A percentile compares a stretch with the other conserved stretches of the same genome.
Evolutionary conservation across 306 rosid genomes (phyloP).

Genomic region (Clitoria ternatea): DNA sequence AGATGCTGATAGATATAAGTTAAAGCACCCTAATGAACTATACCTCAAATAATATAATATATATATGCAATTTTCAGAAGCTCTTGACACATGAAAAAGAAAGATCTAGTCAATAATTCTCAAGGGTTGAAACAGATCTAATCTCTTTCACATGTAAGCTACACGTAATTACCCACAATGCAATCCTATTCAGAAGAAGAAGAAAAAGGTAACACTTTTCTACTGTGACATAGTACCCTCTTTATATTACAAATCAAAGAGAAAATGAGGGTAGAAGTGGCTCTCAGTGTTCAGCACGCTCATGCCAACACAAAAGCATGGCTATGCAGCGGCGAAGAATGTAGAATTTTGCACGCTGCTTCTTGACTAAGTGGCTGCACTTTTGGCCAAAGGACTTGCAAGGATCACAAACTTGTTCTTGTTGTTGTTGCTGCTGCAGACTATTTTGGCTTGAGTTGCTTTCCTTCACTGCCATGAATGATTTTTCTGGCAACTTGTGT

Average conservation of each 20-base stretch:
- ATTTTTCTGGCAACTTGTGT: conserved; percentile 7
- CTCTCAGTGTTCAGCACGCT: conserved; percentile 45
- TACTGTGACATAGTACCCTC: conserved; percentile 13
- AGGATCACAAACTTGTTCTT: conserved; percentile 42
- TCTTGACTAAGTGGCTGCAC: conserved; percentile 79
- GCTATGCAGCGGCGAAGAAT: conserved; percentile 83
- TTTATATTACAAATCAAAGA: conserved; percentile 16
- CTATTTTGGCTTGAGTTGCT: conserved; percentile 29
- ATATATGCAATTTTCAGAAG: neutral
- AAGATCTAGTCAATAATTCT: conserved; percentile 28
- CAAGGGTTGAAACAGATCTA: conserved; percentile 37
- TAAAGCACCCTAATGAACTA: neutral
- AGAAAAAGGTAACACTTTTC: conserved; percentile 15
- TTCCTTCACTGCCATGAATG: conserved; percentile 55
- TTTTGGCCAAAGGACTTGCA: conserved; percentile 71
- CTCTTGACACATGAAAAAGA: conserved; percentile 31
- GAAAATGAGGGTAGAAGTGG: neutral
- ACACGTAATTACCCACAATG: conserved; percentile 20
- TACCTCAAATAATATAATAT: neutral
- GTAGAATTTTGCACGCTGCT: conserved; percentile 83
- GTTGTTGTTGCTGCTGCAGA: conserved; percentile 6
- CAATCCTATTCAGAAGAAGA: neutral
- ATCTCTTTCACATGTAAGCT: conserved; percentile 31
- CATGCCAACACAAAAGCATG: conserved; percentile 80
- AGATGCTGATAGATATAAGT: neutral